Evolutionary conservation across 768 basidiomycete genomes (phyloP).

Genomic region (Candolleomyces efflorescens): DNA sequence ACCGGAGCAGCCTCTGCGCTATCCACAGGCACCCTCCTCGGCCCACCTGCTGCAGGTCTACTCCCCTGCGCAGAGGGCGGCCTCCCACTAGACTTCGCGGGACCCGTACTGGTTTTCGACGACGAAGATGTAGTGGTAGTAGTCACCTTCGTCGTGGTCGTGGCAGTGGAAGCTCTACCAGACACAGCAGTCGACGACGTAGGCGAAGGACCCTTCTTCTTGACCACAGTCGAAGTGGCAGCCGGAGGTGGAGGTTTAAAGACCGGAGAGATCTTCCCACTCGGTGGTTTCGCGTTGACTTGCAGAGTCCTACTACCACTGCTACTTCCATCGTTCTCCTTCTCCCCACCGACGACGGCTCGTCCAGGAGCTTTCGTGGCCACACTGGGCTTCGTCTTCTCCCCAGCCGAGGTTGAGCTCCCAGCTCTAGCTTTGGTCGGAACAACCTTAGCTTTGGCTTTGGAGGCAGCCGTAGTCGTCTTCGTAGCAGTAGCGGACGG

Average conservation of each 20-base stretch:
- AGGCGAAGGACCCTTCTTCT: slow-evolving; percentile 13
- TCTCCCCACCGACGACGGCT: slow-evolving; percentile 22
- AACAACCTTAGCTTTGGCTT: slow-evolving; percentile 29
- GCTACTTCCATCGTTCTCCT: slow-evolving; percentile 27
- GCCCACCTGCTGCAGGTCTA: slow-evolving; percentile 37
- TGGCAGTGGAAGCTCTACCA: slow-evolving; percentile 10
- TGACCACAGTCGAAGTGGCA: slow-evolving; percentile 8
- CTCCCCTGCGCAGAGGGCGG: slow-evolving; percentile 10
- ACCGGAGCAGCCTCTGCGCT: slow-evolving; percentile 58
- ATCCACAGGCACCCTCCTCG: slow-evolving; percentile 63
- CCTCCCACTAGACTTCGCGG: neutral
- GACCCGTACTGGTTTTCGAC: neutral
- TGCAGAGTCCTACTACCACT: slow-evolving; percentile 10
- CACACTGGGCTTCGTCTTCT: slow-evolving; percentile 13
- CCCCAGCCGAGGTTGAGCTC: slow-evolving; percentile 23
- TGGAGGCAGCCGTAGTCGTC: neutral
- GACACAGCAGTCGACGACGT: slow-evolving; percentile 12
- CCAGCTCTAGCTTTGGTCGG: slow-evolving; percentile 24
- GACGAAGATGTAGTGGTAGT: slow-evolving; percentile 9
- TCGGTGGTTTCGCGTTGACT: slow-evolving; percentile 7
- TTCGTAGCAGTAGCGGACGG: neutral
- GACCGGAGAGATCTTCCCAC: slow-evolving; percentile 19
- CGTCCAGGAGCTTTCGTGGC: slow-evolving; percentile 8
- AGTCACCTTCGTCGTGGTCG: slow-evolving; percentile 6
- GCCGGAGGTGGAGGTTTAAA: slow-evolving; percentile 20